A percentile compares a stretch with the other conserved stretches of the same genome.
phyloP scores from a whole-genome alignment of 441 rosid species.

The Mallotus japonicus region DNA sequence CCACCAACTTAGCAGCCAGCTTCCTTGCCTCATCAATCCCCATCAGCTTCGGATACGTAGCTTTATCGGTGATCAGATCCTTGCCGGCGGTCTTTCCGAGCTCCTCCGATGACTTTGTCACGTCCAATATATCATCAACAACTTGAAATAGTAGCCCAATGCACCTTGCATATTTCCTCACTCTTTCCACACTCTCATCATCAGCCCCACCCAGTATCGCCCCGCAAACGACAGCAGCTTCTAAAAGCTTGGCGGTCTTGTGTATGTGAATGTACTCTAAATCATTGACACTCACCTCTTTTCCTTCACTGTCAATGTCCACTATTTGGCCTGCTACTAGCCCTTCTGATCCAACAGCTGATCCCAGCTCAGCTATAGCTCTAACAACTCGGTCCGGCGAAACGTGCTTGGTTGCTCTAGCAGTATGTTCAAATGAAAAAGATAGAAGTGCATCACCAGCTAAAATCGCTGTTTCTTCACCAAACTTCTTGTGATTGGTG shows the following conservation, averaged over 20 bases:
- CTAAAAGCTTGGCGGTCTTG: slow-evolving; percentile 79
- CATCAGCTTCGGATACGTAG: slow-evolving; percentile 73
- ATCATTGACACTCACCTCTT: slow-evolving; percentile 50
- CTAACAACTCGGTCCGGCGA: slow-evolving; percentile 43
- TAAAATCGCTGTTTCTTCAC: slow-evolving; percentile 70
- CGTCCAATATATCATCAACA: slow-evolving; percentile 78
- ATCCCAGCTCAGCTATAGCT: slow-evolving; percentile 63
- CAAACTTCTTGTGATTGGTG: slow-evolving; percentile 66
- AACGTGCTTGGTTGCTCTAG: slow-evolving; percentile 43
- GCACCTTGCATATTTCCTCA: slow-evolving; percentile 65
- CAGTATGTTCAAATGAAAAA: slow-evolving; percentile 68
- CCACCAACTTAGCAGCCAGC: slow-evolving; percentile 58
- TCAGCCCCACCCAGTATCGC: slow-evolving; percentile 75
- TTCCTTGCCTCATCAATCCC: slow-evolving; percentile 67
- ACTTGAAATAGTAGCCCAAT: slow-evolving; percentile 79
- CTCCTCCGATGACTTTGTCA: slow-evolving; percentile 66
- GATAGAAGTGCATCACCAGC: slow-evolving; percentile 88
- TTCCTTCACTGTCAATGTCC: slow-evolving; percentile 65
- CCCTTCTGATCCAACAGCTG: slow-evolving; percentile 56
- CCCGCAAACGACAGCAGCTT: slow-evolving; percentile 73
- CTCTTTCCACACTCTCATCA: slow-evolving; percentile 53
- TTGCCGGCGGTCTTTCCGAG: slow-evolving; percentile 83
- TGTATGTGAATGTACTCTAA: slow-evolving; percentile 77
- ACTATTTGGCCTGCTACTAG: slow-evolving; percentile 84
- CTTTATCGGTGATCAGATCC: slow-evolving; percentile 55